phyloP scores from a whole-genome alignment of 306 rosid species.

The Cucurbita ficifolia region DNA sequence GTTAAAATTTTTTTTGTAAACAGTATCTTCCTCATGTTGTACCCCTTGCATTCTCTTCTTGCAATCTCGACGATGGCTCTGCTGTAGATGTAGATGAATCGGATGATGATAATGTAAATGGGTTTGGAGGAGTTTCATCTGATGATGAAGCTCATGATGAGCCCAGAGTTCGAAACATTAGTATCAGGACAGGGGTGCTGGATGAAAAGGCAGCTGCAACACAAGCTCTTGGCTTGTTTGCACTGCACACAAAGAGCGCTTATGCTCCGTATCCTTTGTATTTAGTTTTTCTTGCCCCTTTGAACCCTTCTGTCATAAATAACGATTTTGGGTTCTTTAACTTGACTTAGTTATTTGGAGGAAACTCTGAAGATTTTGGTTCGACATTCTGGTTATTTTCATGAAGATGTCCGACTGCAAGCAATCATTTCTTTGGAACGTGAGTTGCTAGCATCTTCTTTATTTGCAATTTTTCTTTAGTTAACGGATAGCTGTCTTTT shows the following conservation, averaged over 20 bases:
- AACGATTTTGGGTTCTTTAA: conserved; percentile 26
- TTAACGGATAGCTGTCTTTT: not conserved
- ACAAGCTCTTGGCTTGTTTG: conserved; percentile 96
- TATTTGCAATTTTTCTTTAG: not conserved
- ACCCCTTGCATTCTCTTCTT: conserved; percentile 81
- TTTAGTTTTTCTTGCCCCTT: not conserved
- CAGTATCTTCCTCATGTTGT: conserved; percentile 98
- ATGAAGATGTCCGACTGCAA: conserved; percentile 98
- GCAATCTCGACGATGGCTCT: conserved; percentile 99
- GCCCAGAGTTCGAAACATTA: conserved; percentile 87
- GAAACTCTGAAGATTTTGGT: conserved; percentile 74
- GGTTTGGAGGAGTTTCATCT: conserved; percentile 96
- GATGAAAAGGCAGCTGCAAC: conserved; percentile 99
- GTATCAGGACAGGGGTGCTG: conserved; percentile 90
- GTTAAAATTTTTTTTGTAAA: conserved; percentile 12
- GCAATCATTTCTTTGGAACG: conserved; percentile 76
- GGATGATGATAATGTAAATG: conserved; percentile 64
- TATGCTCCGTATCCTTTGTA: conserved; percentile 79
- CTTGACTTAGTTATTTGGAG: conserved; percentile 71
- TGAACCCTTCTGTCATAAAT: not conserved
- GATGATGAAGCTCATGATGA: conserved; percentile 97
- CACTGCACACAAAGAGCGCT: conserved; percentile 64
- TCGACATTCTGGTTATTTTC: conserved; percentile 70
- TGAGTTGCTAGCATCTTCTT: conserved; percentile 27
- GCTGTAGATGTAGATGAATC: conserved; percentile 81